These are phyloP conservation scores for Trypanosoma platydactyli DNA, from an alignment of 208 protist genomes.

Conservation along the genomic window DNA sequence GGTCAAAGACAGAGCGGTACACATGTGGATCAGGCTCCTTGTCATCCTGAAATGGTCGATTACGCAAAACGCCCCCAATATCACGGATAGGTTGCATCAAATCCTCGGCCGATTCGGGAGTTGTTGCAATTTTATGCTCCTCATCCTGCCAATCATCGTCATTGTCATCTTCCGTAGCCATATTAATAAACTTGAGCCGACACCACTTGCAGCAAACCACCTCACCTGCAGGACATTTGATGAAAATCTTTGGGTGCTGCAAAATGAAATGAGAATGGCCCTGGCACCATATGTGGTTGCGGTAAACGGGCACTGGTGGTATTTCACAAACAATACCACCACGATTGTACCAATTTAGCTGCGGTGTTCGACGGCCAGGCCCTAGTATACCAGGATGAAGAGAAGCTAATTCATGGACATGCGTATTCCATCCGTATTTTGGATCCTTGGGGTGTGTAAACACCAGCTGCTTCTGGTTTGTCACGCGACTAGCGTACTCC, in stretches of 20 bases:
- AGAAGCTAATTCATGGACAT: slow-evolving; percentile 68
- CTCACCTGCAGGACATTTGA: slow-evolving; percentile 78
- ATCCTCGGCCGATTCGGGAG: slow-evolving; percentile 72
- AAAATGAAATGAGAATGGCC: slow-evolving; percentile 79
- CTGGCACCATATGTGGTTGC: slow-evolving; percentile 86
- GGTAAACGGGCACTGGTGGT: slow-evolving; percentile 84
- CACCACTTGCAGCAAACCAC: slow-evolving; percentile 89
- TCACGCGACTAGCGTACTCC: slow-evolving; percentile 83
- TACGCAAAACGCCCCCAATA: slow-evolving; percentile 74
- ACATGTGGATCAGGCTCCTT: slow-evolving; percentile 78
- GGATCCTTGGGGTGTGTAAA: slow-evolving; percentile 86
- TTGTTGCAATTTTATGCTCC: slow-evolving; percentile 87
- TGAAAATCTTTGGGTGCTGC: slow-evolving; percentile 89
- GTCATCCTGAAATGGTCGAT: slow-evolving; percentile 72
- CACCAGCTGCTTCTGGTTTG: slow-evolving; percentile 73
- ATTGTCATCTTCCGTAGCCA: slow-evolving; percentile 84
- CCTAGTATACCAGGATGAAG: slow-evolving; percentile 78
- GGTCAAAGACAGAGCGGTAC: slow-evolving; percentile 82
- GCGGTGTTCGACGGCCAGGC: slow-evolving; percentile 73
- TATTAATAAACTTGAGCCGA: slow-evolving; percentile 90
- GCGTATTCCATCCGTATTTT: slow-evolving; percentile 86
- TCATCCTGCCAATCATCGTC: slow-evolving; percentile 89
- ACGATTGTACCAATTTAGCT: slow-evolving; percentile 74
- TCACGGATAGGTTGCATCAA: slow-evolving; percentile 79
- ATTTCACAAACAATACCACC: slow-evolving; percentile 89